Percentiles rank a stretch among this genome's conserved stretches.
phyloP scores from a whole-genome alignment of 2,329 filamentous ascomycete species.

The Xylariaceae sp. region DNA sequence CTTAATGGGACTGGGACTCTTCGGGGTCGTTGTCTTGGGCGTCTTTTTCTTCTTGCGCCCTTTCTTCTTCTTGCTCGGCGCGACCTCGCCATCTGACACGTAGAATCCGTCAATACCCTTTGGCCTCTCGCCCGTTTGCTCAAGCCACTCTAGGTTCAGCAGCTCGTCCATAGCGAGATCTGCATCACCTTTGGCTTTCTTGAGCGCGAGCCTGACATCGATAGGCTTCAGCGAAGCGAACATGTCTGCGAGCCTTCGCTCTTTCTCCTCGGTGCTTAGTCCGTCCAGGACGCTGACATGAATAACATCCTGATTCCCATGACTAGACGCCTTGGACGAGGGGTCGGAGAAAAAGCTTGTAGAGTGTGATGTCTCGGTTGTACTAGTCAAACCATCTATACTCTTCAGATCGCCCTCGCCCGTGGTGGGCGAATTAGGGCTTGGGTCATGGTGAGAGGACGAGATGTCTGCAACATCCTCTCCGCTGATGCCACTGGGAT shows the following conservation, averaged over 20 bases:
- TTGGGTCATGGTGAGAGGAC: slow-evolving; percentile 13
- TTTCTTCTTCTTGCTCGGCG: slow-evolving; percentile 36
- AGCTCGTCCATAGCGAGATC: slow-evolving; percentile 73
- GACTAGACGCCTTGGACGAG: slow-evolving; percentile 20
- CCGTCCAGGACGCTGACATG: slow-evolving; percentile 31
- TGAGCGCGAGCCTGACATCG: slow-evolving; percentile 63
- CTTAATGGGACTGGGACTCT: neutral
- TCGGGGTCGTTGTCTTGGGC: slow-evolving; percentile 11
- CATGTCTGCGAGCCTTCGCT: slow-evolving; percentile 60
- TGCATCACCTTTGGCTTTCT: slow-evolving; percentile 63
- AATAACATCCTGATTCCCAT: slow-evolving; percentile 23
- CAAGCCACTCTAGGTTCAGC: slow-evolving; percentile 73
- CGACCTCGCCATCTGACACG: slow-evolving; percentile 45
- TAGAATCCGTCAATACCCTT: slow-evolving; percentile 85
- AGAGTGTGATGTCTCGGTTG: slow-evolving; percentile 24
- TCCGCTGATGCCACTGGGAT: slow-evolving; percentile 67
- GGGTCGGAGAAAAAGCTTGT: slow-evolving; percentile 20
- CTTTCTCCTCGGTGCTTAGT: slow-evolving; percentile 58
- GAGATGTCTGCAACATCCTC: slow-evolving; percentile 21
- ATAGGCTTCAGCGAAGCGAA: slow-evolving; percentile 66
- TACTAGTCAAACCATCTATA: slow-evolving; percentile 22
- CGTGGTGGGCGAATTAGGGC: slow-evolving; percentile 6
- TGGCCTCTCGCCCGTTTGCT: slow-evolving; percentile 57
- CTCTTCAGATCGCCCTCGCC: slow-evolving; percentile 27
- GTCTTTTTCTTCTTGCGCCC: slow-evolving; percentile 30